A percentile compares a stretch with the other conserved stretches of the same genome.
These are phyloP conservation scores for Candida gigantensis DNA, from an alignment of 1,139 yeast genomes.

Conservation along the genomic window DNA sequence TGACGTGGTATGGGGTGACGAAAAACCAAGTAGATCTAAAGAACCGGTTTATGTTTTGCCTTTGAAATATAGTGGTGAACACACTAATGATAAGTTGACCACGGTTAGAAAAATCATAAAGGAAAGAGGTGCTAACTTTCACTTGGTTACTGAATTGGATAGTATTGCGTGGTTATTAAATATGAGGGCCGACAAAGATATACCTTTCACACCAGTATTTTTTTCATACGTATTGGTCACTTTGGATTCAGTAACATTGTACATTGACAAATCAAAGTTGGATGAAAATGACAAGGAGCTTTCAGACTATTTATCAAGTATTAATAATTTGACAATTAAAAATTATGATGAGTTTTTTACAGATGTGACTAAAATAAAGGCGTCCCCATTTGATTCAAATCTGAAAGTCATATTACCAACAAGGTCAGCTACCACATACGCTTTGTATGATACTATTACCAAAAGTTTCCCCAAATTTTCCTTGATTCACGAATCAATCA, in stretches of 20 bases:
- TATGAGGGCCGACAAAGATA: conserved; percentile 45
- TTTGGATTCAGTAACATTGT: conserved; percentile 30
- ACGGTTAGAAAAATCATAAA: conserved; percentile 29
- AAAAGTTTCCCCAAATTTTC: conserved; percentile 27
- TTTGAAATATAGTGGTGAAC: conserved; percentile 46
- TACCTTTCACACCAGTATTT: conserved; percentile 53
- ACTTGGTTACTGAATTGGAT: conserved; percentile 48
- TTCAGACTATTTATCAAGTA: conserved; percentile 26
- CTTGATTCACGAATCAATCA: conserved; percentile 32
- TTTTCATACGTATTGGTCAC: conserved; percentile 47
- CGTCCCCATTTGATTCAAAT: conserved; percentile 12
- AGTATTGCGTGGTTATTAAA: conserved; percentile 60
- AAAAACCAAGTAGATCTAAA: conserved; percentile 38
- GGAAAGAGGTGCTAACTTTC: conserved; percentile 24
- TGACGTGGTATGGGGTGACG: conserved; percentile 44
- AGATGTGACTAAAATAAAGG: conserved; percentile 27
- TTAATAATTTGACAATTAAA: conserved; percentile 31
- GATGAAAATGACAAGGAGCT: conserved; percentile 19
- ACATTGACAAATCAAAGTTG: conserved; percentile 39
- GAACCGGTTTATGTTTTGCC: conserved; percentile 43
- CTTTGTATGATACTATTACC: conserved; percentile 33
- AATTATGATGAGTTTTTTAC: conserved; percentile 32
- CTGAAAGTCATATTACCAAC: conserved; percentile 33
- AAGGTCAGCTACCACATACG: conserved; percentile 33
- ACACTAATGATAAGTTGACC: conserved; percentile 32